Conservation (phyloP, 1,284 basidiomycete species). For the Kwoniella shivajii region DNA sequence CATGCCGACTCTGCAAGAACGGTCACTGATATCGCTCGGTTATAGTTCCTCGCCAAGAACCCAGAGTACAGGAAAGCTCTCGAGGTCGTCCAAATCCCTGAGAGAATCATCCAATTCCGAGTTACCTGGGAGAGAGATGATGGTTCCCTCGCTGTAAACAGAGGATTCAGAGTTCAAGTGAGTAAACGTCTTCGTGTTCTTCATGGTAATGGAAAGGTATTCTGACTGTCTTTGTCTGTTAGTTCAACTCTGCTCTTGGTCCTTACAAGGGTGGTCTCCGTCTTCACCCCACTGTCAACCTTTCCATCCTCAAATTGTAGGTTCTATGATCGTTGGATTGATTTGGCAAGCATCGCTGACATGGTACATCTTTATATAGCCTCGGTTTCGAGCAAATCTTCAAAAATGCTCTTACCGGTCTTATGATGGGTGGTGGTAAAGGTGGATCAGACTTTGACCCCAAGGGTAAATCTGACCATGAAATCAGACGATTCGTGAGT, state of each 20-base stretch:
- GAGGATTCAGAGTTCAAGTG: constrained; percentile 74
- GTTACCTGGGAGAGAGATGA: constrained; percentile 79
- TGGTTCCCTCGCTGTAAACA: constrained; percentile 69
- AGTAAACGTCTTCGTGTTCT: constrained; percentile 16
- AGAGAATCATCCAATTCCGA: constrained; percentile 75
- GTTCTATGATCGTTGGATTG: constrained; percentile 11
- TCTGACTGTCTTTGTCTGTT: not conserved
- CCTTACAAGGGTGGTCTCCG: constrained; percentile 83
- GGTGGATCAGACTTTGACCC: constrained; percentile 76
- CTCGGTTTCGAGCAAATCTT: constrained; percentile 80
- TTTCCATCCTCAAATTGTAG: constrained; percentile 77
- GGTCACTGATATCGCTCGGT: not conserved
- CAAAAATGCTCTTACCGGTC: constrained; percentile 79
- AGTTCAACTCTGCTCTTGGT: constrained; percentile 80
- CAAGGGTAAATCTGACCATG: constrained; percentile 76
- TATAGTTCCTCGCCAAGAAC: constrained; percentile 65
- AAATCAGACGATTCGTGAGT: constrained; percentile 70
- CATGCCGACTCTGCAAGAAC: not conserved
- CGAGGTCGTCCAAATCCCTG: constrained; percentile 69
- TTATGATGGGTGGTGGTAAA: constrained; percentile 75
- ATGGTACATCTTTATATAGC: constrained; percentile 48
- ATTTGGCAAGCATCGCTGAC: not conserved
- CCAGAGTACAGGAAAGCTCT: constrained; percentile 73
- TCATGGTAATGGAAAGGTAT: too few species aligned
- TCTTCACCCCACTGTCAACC: constrained; percentile 78